These are phyloP conservation scores for Metschnikowia gruessii DNA, from an alignment of 805 yeast species.

Conservation along the genomic window DNA sequence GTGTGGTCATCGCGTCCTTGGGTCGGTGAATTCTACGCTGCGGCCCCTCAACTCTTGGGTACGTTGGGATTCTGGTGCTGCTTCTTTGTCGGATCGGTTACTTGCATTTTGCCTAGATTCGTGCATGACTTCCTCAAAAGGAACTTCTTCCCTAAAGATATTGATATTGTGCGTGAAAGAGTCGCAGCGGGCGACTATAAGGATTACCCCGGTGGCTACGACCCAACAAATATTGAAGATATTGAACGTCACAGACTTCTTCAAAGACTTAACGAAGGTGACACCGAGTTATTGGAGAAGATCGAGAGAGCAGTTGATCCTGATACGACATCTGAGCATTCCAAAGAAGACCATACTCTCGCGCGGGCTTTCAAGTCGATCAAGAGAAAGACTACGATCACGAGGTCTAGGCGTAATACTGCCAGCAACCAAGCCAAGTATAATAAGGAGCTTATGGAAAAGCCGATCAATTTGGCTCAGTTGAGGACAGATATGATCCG, in stretches of 20 bases:
- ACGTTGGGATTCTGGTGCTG: conserved; percentile 63
- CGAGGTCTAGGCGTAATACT: conserved; percentile 24
- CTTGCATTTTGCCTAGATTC: conserved; percentile 62
- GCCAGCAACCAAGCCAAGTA: conserved; percentile 21
- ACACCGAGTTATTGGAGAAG: conserved; percentile 34
- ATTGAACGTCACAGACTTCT: conserved; percentile 38
- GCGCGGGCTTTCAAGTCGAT: conserved; percentile 33
- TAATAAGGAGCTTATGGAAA: conserved; percentile 27
- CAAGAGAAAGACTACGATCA: conserved; percentile 31
- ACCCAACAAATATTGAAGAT: conserved; percentile 49
- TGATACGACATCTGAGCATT: conserved; percentile 10
- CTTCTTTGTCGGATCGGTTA: conserved; percentile 51
- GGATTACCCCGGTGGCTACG: conserved; percentile 48
- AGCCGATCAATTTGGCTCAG: conserved; percentile 33
- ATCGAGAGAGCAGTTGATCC: conserved; percentile 30
- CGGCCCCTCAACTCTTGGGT: conserved; percentile 64
- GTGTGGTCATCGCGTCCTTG: conserved; percentile 57
- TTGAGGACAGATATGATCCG: conserved; percentile 39
- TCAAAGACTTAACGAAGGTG: conserved; percentile 30
- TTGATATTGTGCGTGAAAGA: conserved; percentile 68
- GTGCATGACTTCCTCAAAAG: conserved; percentile 46
- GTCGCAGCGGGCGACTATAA: conserved; percentile 51
- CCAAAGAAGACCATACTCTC: conserved; percentile 12
- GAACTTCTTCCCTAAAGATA: conserved; percentile 59
- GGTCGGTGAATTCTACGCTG: conserved; percentile 59